A percentile compares a stretch with the other conserved stretches of the same genome.
phyloP scores from a whole-genome alignment of 1,284 basidiomycete species.

The Athelia psychrophila region DNA sequence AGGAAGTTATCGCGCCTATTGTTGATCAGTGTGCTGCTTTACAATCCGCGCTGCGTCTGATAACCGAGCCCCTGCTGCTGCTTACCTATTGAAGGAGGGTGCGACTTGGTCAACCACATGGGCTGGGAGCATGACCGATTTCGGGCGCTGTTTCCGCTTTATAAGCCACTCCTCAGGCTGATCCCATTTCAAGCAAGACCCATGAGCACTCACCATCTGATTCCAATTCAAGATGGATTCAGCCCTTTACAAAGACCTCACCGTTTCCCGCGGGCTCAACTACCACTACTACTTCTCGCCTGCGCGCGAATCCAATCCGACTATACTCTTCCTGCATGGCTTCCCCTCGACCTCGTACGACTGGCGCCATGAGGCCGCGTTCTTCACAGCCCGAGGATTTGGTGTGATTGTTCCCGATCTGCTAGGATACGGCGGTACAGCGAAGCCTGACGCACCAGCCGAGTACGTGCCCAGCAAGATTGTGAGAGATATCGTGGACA shows the following conservation, averaged over 20 bases:
- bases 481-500: constrained; percentile 17
- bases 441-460: constrained; percentile 12
- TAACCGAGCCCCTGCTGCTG: no score
- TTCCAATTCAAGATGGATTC: no score
- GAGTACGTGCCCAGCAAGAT: constrained; percentile 9
- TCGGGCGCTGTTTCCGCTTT: no score
- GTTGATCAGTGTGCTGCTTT: no score
- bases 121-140: no score
- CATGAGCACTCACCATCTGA: no score
- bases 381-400: constrained; percentile 35
- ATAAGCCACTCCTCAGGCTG: no score
- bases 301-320: constrained; percentile 24
- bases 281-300: constrained; percentile 36
- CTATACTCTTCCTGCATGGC: constrained; percentile 44
- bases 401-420: constrained; percentile 26
- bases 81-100: no score
- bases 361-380: constrained; percentile 42
- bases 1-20: no score
- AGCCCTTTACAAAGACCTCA: constrained; percentile 27
- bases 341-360: constrained; percentile 42
- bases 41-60: no score
- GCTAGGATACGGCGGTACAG: constrained; percentile 20
- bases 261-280: constrained; percentile 31
- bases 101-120: no score
- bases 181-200: no score